Conservation (phyloP, 345 rosid species). For the Camelina laxa region DNA sequence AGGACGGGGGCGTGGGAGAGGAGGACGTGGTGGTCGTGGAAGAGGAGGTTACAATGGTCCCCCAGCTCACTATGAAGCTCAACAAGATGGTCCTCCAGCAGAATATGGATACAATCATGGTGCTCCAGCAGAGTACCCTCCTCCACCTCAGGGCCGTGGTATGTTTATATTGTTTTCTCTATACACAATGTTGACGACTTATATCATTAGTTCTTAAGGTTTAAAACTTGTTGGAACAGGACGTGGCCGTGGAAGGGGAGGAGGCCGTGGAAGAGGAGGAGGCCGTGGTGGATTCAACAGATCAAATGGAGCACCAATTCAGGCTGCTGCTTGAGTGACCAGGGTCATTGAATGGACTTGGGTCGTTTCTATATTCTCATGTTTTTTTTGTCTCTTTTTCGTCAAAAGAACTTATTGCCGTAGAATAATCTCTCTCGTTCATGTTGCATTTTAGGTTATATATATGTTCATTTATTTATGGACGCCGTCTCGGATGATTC, state of each 20-base stretch:
- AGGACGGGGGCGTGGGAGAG: constrained; percentile 85
- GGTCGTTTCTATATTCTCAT: not conserved
- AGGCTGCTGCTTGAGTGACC: constrained; percentile 35
- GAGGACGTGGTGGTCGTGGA: constrained; percentile 81
- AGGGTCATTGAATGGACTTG: constrained; percentile 10
- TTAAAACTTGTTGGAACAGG: constrained; percentile 46
- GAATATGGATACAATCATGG: constrained; percentile 29
- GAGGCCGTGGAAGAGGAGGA: constrained; percentile 72
- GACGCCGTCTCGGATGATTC: constrained; percentile 36
- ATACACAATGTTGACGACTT: not conserved
- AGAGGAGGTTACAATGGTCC: constrained; percentile 77
- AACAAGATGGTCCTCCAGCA: constrained; percentile 54
- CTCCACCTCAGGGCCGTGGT: constrained; percentile 53
- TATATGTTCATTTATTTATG: constrained; percentile 40
- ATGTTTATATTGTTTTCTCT: not conserved
- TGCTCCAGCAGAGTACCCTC: constrained; percentile 11
- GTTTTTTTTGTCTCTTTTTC: constrained; percentile 4
- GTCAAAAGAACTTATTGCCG: constrained; percentile 54
- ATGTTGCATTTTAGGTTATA: constrained; percentile 30
- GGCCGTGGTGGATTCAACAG: constrained; percentile 49
- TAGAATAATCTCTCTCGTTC: constrained; percentile 47
- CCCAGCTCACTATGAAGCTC: constrained; percentile 41
- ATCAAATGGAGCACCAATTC: constrained; percentile 43
- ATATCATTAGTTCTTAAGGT: not conserved
- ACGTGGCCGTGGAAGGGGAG: constrained; percentile 73